Base-by-base conservation (phyloP, 2,329 filamentous ascomycete genomes). In the Rutstroemia sp. region DNA sequence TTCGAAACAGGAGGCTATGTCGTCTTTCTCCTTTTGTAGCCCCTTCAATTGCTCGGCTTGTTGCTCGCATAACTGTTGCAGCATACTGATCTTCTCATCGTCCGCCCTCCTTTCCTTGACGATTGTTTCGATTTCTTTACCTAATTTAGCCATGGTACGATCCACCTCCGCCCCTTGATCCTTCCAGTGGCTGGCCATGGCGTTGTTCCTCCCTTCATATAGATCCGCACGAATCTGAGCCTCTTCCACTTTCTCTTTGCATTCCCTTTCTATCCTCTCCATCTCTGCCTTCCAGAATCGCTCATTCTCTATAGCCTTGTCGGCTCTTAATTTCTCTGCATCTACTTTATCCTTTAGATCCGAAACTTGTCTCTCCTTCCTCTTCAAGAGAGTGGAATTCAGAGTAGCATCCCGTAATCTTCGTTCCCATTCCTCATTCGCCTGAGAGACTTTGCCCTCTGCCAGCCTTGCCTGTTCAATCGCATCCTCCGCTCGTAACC, bases 281-380 rank as follows among this genome's bases (percentile, higher is more conserved):
- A 87, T 76, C 70, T 86, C 78, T 59, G 78, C 78, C 65, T 74
- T 82, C 83, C 78, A 88, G 60, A 62, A 78, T 64, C 70, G 78
- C 65, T 88, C 85, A 30, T 80, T 77, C 51, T 78, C 76, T 59
- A 80, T 76, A 5, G 86, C 84, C 19, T 77, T 76, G 21, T 76
- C 72, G 3, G 86, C 76, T 60, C 83, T 79, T 63, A 79, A 77
- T 67, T 80, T 79, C 71, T 91, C 87, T 2, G 76, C 70, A 42
- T 87, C 83, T 27, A 90, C 75, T 17, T 82, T 76, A 8, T 78
- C 75, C 64, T 84, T 83, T 58, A 90, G 70, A 46, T 84, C 81
- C 61, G 88, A 84, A 44, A 91, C 80, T 68, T 89, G 88, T 12
- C 88, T 80, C 66, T 91, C 87, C 66, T 88, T 88, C 57, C 87